Evolutionary conservation across 2,329 filamentous ascomycete genomes (phyloP).

Genomic region (Colletotrichum lentis): DNA sequence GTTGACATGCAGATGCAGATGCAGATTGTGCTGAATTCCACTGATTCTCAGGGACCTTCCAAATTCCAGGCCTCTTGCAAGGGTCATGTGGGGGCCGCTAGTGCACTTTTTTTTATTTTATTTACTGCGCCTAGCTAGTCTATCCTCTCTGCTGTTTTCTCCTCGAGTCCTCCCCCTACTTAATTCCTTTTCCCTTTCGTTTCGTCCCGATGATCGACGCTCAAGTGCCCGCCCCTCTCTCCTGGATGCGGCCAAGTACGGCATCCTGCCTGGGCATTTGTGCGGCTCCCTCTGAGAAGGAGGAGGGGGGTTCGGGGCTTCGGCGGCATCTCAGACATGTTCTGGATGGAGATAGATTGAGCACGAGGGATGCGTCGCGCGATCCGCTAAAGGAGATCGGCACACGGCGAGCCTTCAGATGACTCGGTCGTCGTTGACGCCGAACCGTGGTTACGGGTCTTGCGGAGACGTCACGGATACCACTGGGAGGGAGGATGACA

Average conservation of each 20-base stretch:
- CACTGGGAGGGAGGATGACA: neutral
- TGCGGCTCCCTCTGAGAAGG: neutral
- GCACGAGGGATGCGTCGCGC: neutral
- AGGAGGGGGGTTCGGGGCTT: slow-evolving; percentile 8
- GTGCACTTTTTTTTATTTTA: neutral
- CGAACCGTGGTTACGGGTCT: slow-evolving; percentile 14
- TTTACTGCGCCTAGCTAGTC: too few species aligned
- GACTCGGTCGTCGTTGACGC: neutral
- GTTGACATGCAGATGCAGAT: slow-evolving; percentile 4
- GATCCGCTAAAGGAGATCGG: slow-evolving; percentile 26
- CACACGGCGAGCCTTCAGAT: slow-evolving; percentile 5
- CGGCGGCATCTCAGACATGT: neutral
- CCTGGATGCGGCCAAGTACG: neutral
- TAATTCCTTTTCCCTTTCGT: neutral
- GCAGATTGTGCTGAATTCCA: neutral
- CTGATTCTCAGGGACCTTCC: slow-evolving; percentile 19
- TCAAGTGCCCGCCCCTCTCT: neutral
- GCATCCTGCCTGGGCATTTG: slow-evolving; percentile 5
- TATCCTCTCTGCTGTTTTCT: neutral
- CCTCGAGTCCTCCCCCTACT: too few species aligned
- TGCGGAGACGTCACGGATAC: neutral
- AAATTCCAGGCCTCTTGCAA: slow-evolving; percentile 4
- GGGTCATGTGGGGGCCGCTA: slow-evolving; percentile 1
- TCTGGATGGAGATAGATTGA: neutral
- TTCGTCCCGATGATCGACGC: slow-evolving; percentile 31